Evolutionary conservation across 352 stramenopile species (phyloP).

Genomic region (Aphanomyces invadans): DNA sequence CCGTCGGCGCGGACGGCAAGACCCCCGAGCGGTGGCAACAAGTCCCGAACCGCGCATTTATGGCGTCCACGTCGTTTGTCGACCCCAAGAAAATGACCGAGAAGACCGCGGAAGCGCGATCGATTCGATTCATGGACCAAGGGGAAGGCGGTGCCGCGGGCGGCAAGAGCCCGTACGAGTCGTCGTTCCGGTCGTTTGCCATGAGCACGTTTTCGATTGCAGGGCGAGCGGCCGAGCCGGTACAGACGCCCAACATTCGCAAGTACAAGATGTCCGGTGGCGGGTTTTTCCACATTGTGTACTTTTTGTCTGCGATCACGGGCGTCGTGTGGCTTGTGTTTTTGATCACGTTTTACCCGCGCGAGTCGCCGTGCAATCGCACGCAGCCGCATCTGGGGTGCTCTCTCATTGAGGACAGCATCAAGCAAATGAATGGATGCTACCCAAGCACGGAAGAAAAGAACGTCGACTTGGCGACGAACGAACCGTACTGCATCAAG

Average conservation of each 20-base stretch:
- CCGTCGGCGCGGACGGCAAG: conserved; percentile 71
- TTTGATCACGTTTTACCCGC: conserved; percentile 72
- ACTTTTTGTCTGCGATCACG: conserved; percentile 57
- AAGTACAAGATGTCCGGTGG: conserved; percentile 88
- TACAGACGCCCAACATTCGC: conserved; percentile 84
- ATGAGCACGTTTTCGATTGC: conserved; percentile 87
- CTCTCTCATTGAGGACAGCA: conserved; percentile 40
- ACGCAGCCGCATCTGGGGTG: conserved; percentile 65
- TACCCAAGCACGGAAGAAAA: conserved; percentile 36
- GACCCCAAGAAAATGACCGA: conserved; percentile 79
- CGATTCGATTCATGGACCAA: conserved; percentile 83
- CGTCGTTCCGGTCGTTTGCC: conserved; percentile 83
- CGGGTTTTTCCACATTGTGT: conserved; percentile 80
- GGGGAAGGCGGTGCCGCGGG: conserved; percentile 56
- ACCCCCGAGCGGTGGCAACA: conserved; percentile 77
- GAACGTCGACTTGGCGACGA: conserved; percentile 56
- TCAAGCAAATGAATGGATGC: conserved; percentile 40
- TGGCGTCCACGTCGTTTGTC: conserved; percentile 82
- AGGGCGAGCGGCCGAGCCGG: conserved; percentile 74
- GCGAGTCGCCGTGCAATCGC: conserved; percentile 69
- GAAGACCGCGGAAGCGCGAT: conserved; percentile 56
- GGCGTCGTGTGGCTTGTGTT: conserved; percentile 78
- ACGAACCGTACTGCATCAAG: conserved; percentile 76
- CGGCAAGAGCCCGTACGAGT: conserved; percentile 75
- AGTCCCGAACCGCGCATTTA: conserved; percentile 72